Base-by-base conservation (phyloP, 106 monocot genomes). In the Iris macrosiphon region DNA sequence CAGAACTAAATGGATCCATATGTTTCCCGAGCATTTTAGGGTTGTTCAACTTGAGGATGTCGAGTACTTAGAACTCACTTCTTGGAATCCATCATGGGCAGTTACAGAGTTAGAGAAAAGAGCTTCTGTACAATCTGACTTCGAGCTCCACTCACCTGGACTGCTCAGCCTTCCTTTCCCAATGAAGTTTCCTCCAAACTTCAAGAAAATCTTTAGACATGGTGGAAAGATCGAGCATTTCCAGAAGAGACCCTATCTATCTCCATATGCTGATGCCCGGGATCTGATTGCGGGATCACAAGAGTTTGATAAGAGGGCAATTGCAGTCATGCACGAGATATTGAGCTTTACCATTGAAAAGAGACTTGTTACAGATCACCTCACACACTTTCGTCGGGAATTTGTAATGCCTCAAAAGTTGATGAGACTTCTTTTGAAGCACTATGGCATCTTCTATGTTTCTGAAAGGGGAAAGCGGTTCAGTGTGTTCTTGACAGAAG, bases 371-470 rank as follows among this genome's bases (percentile, higher is more conserved):
- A 86, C 85, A 0, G 89, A 89, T 53, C 82, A 82, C 35, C 79
- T 96, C 48, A 96, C 89, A 14, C 89, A 96, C 53, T 96, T 96
- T 23, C 70, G 89, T 7, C 60, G 49, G 12, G 85, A 96, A 55
- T 83, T 96, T 72, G 59, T 74, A 39, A 89, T 96, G 95, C 89
- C 89, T 6, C 95, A 96, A 51, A 96, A 89, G 39, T 50, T 95
- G 55, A 95, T 89, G 94, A 78, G 94, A 69, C 62, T 95, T 49
- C 73, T 95, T 9, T 59, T 95, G 73, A 95, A 85, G 68, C 89
- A 95, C 42, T 81, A 69, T 52, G 94, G 79, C 14, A 85, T 95
- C 18, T 96, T 89, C 71, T 89, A 96, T 65, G 85, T 86, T 46
- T 96, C 89, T 45, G 88, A 89, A 66, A 79, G 95, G 62, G 85